Base-by-base conservation (phyloP, 441 rosid genomes). In the Kokia cookei region DNA sequence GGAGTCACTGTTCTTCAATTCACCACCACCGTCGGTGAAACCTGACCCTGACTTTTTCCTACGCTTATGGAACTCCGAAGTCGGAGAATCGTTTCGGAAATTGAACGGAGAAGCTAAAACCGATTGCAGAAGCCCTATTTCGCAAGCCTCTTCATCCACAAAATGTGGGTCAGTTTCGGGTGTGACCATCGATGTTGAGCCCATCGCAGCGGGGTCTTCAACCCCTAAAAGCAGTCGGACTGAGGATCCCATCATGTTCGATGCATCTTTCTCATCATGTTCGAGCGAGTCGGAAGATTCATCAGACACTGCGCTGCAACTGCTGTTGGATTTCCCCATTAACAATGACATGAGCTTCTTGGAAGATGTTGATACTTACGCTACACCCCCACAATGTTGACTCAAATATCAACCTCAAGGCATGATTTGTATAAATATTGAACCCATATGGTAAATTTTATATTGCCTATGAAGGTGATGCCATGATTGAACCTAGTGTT, bases 261-360 rank as follows among this genome's bases (percentile, higher is more conserved):
- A 70, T 48, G 80, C 77, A 6, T 84, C 91, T 10, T 93, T 84
- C 63, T 83, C 86, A 3, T 84, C 90, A 0, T 79, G 90, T 77
- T 92, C 88, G 0, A 82, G 80, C 17, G 85, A 82, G 7, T 67
- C 82, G 1, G 96, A 88, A 73, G 91, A 87, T 74, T 85, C 93
- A 24, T 83, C 97, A 0, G 97, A 89, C 77, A 82, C 91, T 65
- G 88, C 97, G 1, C 68, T 95, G 58, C 92, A 91, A 70, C 85
- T 93, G 62, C 84, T 93, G 74, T 76, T 92, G 80, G 99, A 92
- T 71, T 92, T 90, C 64, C 99, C 97, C 0, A 93, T 94, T 54
- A 88, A 89, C 87, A 86, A 91, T 69, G 96, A 94, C 65, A 94
- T 92, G 97, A 92, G 94, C 73, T 92, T 92, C 90, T 82, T 91